Evolutionary conservation across 768 basidiomycete species (phyloP).

Genomic region (Chiua virens): DNA sequence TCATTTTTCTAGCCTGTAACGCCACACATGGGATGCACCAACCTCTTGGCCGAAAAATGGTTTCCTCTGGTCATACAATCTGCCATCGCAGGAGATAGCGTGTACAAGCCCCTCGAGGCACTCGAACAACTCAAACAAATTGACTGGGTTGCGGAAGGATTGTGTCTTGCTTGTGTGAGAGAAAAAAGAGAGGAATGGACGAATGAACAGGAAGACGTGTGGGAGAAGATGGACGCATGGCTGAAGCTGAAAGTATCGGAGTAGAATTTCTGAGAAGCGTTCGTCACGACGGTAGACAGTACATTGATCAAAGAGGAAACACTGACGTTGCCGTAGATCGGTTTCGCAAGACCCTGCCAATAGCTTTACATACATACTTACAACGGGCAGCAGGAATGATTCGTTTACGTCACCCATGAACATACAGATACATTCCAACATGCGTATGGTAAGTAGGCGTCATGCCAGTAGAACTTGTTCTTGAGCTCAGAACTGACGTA

Average conservation of each 20-base stretch:
- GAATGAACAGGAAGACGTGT: conserved; percentile 55
- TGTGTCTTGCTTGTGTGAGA: conserved; percentile 57
- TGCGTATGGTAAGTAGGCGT: too few relatives aligned
- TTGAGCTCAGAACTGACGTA: too few relatives aligned
- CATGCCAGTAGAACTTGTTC: too few relatives aligned
- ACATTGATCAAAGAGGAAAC: too few relatives aligned
- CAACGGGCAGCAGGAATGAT: too few relatives aligned
- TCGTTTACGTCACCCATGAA: too few relatives aligned
- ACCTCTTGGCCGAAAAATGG: conserved; percentile 71
- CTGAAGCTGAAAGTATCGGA: conserved; percentile 26
- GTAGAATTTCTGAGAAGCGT: not conserved
- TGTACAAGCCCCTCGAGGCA: conserved; percentile 73
- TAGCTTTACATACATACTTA: too few relatives aligned
- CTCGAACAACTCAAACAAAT: conserved; percentile 57
- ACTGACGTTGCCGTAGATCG: conserved; percentile 37
- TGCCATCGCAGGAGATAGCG: conserved; percentile 60
- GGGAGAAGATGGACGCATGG: conserved; percentile 65
- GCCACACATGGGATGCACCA: conserved; percentile 74
- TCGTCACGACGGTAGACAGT: too few relatives aligned
- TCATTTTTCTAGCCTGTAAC: conserved; percentile 42
- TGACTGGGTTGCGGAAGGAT: conserved; percentile 57
- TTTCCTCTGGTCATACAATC: conserved; percentile 69
- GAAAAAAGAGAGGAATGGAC: conserved; percentile 70
- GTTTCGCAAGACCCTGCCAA: too few relatives aligned
- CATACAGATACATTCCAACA: too few relatives aligned